Evolutionary conservation across 495 filamentous ascomycete species (phyloP), one percentile per base, ranked within the genome.

Genomic region (Penicillium roqueforti): DNA sequence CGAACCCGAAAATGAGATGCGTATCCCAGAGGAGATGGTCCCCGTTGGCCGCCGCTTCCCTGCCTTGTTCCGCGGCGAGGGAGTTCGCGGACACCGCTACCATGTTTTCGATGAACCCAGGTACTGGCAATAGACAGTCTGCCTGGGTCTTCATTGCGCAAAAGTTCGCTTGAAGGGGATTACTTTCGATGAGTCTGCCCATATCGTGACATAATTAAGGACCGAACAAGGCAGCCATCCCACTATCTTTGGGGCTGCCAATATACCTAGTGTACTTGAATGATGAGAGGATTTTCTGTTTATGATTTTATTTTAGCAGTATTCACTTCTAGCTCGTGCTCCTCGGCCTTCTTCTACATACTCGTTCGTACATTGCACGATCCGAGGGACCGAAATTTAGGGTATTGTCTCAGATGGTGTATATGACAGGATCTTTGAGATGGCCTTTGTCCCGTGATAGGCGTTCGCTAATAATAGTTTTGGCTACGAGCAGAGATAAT

Each of bases 31-130:
- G 57, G 82, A 88, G 5, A 71, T 84, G 57, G 84, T 97, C 3
- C 82, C 88, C 3, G 74, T 76, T 55, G 91, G 87, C 29, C 83
- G 83, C 67, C 81, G 87, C 32, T 99, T 97, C 79, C 95, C 93
- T n/a, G 78, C 76, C 10, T 64, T 93, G 67, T 97, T 99, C 69
- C 84, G 80, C 57, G 93, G 91, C 0, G 68, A 91, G 60, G 95
- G 95, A 32, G 87, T 93, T 9, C 77, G 93, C 58, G 95, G 88
- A 9, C 95, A 99, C 73, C 74, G 76, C 34, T 99, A 97, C 71
- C 95, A 99, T 73, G 95, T 97, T 22, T 97, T 99, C 68, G 81
- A 96, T 53, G 88, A 93, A 75, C 93, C 93, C 47, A 80, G 90
- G 68, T 97, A 91, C 62, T 81, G 69, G 70, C 72, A 74, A 59